A percentile compares a stretch with the other conserved stretches of the same genome.
Conservation (phyloP, 192 early-diverging fungal species). For the Coemansia sp. region DNA sequence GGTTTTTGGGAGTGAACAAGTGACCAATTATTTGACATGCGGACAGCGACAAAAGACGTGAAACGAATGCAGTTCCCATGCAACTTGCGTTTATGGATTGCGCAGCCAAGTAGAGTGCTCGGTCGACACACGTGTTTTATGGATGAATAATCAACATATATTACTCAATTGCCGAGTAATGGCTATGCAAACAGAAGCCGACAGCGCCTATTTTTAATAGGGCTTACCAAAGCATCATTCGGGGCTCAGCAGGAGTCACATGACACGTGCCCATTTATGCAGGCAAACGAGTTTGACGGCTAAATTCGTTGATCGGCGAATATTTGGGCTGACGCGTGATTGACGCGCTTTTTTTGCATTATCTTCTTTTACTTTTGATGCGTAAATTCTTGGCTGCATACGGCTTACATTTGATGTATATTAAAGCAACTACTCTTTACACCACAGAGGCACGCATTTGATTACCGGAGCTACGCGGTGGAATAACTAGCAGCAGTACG, state of each 20-base stretch:
- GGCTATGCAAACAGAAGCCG: too few species aligned
- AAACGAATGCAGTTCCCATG: background rate
- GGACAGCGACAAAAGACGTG: too few species aligned
- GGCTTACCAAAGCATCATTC: too few species aligned
- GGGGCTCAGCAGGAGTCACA: background rate
- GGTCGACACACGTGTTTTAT: background rate
- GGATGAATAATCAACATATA: background rate
- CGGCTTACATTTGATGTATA: background rate
- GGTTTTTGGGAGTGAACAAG: background rate
- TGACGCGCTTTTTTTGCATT: background rate
- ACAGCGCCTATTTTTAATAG: too few species aligned
- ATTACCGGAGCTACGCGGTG: too few species aligned
- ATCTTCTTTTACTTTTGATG: background rate
- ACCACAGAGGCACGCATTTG: background rate
- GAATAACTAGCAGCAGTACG: background rate
- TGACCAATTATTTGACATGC: background rate
- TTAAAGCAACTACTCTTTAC: background rate
- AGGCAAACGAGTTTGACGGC: background rate
- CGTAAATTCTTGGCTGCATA: background rate
- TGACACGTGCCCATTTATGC: background rate
- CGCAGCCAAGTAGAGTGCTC: background rate
- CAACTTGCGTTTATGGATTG: background rate
- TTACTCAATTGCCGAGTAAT: background rate
- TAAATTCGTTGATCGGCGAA: slow-evolving; percentile 1
- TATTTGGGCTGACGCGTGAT: background rate